Conservation (phyloP, 345 rosid species). For the Sisymbrium irio region DNA sequence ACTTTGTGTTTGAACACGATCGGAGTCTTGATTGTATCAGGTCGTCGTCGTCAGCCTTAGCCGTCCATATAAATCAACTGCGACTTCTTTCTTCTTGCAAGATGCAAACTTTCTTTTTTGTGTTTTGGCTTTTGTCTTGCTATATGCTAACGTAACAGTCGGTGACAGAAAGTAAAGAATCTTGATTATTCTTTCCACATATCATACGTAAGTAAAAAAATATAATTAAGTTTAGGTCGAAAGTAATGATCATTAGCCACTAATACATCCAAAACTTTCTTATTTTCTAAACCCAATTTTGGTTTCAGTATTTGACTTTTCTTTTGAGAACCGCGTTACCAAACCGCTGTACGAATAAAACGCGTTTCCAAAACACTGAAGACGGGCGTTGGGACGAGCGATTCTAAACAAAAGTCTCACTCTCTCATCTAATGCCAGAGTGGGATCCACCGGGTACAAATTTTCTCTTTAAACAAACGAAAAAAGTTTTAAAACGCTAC, state of each 20-base stretch:
- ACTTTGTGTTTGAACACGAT: constrained; percentile 8
- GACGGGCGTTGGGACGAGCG: constrained; percentile 7
- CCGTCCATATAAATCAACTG: constrained; percentile 31
- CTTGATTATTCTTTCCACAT: not conserved
- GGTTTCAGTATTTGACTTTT: constrained; percentile 12
- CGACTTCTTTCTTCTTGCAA: constrained; percentile 25
- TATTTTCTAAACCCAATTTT: not conserved
- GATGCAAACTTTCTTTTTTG: constrained; percentile 8
- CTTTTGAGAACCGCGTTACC: not conserved
- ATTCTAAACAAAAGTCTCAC: not conserved
- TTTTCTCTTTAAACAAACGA: not conserved
- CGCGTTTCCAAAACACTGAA: constrained; percentile 15
- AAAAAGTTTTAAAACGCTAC: not conserved
- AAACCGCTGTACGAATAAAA: not conserved
- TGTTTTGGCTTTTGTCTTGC: constrained; percentile 10
- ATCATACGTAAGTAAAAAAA: not conserved
- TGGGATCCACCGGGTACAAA: constrained; percentile 7
- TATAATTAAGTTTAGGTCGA: constrained; percentile 20
- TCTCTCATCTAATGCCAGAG: not conserved
- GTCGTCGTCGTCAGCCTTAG: constrained; percentile 19
- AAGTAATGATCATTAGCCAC: constrained; percentile 30
- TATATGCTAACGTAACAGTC: constrained; percentile 24
- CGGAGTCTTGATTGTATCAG: constrained; percentile 16
- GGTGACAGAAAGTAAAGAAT: constrained; percentile 17
- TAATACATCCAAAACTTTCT: not conserved